Conservation (phyloP, 2,329 filamentous ascomycete species). For the Chalara sp. region DNA sequence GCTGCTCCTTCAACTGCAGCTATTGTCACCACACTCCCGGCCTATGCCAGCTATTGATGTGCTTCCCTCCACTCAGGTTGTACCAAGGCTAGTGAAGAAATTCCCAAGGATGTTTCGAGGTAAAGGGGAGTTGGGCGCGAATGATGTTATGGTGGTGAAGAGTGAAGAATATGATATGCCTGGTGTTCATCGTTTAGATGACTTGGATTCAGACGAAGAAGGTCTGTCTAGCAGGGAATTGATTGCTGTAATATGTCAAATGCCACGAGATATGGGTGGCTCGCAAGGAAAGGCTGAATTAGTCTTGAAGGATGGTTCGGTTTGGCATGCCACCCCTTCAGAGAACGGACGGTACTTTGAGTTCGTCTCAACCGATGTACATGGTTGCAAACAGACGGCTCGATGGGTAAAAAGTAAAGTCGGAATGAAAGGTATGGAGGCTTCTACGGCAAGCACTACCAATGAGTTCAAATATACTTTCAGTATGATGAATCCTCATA, state of each 20-base stretch:
- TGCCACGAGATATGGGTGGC: conserved; percentile 44
- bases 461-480: conserved; percentile 61
- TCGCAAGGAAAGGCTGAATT: conserved; percentile 44
- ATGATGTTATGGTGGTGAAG: conserved; percentile 65
- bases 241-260: conserved; percentile 62
- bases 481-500: conserved; percentile 65
- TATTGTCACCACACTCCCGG: conserved; percentile 51
- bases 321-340: conserved; percentile 48
- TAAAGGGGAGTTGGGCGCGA: conserved; percentile 56
- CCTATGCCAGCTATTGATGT: conserved; percentile 66
- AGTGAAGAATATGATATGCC: conserved; percentile 56
- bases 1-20: conserved; percentile 65
- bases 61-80: conserved; percentile 60
- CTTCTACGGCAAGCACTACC: conserved; percentile 19
- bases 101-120: conserved; percentile 59
- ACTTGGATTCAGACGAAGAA: conserved; percentile 43
- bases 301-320: conserved; percentile 55
- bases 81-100: conserved; percentile 50
- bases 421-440: conserved; percentile 27
- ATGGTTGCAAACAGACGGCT: conserved; percentile 52
- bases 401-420: conserved; percentile 59
- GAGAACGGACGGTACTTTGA: conserved; percentile 52
- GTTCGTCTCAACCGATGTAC: conserved; percentile 48
- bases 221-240: conserved; percentile 45
- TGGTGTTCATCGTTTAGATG: conserved; percentile 48